Percentiles rank a stretch among this genome's conserved stretches.
These are phyloP conservation scores for Rhizopogon vinicolor DNA, from an alignment of 768 basidiomycete species.

Conservation along the genomic window DNA sequence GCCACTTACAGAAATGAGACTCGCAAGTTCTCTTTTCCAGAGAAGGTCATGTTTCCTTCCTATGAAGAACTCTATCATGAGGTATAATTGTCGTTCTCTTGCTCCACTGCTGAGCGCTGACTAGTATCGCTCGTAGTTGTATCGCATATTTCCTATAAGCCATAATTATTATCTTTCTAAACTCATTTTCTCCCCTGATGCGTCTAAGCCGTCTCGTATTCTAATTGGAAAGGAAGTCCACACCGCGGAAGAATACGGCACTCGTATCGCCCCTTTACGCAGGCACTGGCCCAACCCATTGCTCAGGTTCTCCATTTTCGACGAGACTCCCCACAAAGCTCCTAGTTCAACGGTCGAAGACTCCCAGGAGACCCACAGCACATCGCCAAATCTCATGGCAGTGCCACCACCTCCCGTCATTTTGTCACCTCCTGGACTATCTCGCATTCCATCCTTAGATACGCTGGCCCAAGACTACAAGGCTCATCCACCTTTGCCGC, in stretches of 20 bases:
- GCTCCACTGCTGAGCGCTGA: constrained; percentile 11
- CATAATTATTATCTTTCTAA: constrained; percentile 58
- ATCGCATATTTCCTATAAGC: constrained; percentile 63
- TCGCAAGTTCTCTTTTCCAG: constrained; percentile 58
- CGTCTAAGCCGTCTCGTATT: constrained; percentile 48
- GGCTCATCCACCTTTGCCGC: neutral
- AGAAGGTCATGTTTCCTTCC: constrained; percentile 51
- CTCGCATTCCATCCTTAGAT: neutral
- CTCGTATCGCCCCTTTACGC: constrained; percentile 43
- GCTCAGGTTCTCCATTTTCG: constrained; percentile 58
- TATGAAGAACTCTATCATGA: constrained; percentile 59
- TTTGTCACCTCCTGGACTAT: neutral
- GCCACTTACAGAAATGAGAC: constrained; percentile 71
- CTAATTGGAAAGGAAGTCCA: constrained; percentile 60
- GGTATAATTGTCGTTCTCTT: constrained; percentile 34
- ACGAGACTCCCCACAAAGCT: constrained; percentile 40
- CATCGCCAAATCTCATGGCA: neutral
- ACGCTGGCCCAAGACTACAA: neutral
- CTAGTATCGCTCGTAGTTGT: constrained; percentile 46
- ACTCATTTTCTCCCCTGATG: constrained; percentile 65
- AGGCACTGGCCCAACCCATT: constrained; percentile 54
- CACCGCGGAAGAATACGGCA: constrained; percentile 52
- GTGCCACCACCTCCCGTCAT: neutral
- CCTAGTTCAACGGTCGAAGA: constrained; percentile 7
- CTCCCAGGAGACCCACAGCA: neutral